Conservation (phyloP, 495 filamentous ascomycete species). For the Platismatia glauca region DNA sequence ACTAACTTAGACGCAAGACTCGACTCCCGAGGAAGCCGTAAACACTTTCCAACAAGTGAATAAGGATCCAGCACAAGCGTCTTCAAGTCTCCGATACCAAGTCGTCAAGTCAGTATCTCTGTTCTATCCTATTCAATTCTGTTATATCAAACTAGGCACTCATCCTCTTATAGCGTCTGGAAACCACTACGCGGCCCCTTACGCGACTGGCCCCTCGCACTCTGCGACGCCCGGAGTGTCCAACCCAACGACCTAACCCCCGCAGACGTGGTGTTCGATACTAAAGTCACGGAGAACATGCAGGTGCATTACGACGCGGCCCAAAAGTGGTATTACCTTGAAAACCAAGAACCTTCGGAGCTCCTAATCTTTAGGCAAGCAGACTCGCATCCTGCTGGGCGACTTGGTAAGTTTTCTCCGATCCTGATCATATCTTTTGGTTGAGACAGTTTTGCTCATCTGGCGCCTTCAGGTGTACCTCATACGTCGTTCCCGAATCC, state of each 20-base stretch:
- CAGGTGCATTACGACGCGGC: background rate
- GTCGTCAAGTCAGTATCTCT: background rate
- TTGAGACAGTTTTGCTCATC: background rate
- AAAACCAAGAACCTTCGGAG: background rate
- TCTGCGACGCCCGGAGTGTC: background rate
- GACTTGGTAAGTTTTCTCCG: background rate
- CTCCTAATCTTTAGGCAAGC: background rate
- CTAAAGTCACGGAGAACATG: background rate
- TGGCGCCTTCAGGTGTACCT: background rate
- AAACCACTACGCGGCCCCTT: background rate
- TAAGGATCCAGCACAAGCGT: background rate
- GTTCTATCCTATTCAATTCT: background rate
- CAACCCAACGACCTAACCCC: background rate
- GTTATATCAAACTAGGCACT: background rate
- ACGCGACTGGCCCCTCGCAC: background rate
- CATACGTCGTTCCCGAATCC: background rate
- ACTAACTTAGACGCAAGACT: background rate
- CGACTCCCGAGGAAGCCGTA: background rate
- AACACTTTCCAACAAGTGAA: background rate
- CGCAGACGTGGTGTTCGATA: background rate
- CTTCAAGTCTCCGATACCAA: background rate
- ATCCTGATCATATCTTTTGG: background rate
- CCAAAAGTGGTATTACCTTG: background rate
- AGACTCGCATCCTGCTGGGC: background rate
- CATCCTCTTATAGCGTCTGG: background rate